Evolutionary conservation across 306 rosid genomes (phyloP).

Genomic region (Elaeagnus macrophylla): DNA sequence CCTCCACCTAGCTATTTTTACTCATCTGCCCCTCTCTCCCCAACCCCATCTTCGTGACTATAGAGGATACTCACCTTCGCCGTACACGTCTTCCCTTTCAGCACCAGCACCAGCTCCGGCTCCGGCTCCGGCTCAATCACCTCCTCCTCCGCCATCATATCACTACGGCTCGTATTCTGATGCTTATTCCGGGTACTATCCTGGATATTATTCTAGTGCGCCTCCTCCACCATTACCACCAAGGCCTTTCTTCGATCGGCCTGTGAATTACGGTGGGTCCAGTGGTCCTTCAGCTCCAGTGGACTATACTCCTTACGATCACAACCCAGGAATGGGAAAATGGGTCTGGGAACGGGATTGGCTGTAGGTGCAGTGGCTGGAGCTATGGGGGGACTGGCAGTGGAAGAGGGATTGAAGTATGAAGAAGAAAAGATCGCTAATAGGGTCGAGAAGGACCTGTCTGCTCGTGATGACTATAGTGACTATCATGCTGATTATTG

Average conservation of each 20-base stretch:
- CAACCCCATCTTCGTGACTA: conserved; percentile 36
- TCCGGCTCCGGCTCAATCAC: conserved; percentile 10
- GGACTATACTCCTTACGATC: conserved; percentile 72
- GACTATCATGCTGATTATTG: conserved; percentile 35
- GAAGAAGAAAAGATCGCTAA: conserved; percentile 61
- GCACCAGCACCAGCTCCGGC: conserved; percentile 7
- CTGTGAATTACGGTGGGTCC: conserved; percentile 23
- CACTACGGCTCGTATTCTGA: conserved; percentile 50
- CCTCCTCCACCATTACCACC: conserved; percentile 56
- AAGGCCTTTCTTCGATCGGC: conserved; percentile 59
- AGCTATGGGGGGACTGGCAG: conserved; percentile 53
- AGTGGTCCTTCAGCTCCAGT: conserved; percentile 21
- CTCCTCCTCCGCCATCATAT: conserved; percentile 32
- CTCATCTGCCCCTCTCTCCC: conserved; percentile 31
- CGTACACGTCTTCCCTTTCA: conserved; percentile 17
- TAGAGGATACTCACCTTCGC: conserved; percentile 43
- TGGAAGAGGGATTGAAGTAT: conserved; percentile 59
- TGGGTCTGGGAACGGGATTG: conserved; percentile 60
- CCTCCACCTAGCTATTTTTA: conserved; percentile 31
- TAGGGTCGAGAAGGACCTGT: conserved; percentile 41
- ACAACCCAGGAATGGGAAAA: conserved; percentile 39
- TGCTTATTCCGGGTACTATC: conserved; percentile 35
- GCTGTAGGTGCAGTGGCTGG: conserved; percentile 74
- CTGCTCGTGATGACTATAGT: conserved; percentile 45
- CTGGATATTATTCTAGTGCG: conserved; percentile 50